Base-by-base conservation (phyloP, 2,329 filamentous ascomycete species). In the Onygenales sp. region DNA sequence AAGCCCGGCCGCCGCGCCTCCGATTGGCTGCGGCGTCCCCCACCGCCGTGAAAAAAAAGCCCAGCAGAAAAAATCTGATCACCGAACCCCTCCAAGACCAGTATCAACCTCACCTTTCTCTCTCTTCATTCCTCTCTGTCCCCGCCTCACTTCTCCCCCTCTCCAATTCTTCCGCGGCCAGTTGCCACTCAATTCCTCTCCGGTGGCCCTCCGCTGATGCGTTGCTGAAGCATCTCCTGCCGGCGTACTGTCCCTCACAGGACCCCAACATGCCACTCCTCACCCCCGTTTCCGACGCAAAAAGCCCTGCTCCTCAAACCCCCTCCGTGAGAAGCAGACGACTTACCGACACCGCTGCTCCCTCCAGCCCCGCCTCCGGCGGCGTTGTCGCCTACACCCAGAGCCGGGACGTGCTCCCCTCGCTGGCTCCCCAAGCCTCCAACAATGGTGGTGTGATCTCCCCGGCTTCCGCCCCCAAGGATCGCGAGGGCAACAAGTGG, bases 381-480 rank as follows among this genome's bases (percentile, higher is more conserved):
- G 70, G 71, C 55, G 63, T 65, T 51, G 70, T 72, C 51, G 68
- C 67, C 47, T 66, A 70, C 58, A 62, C 61, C 39, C 61, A 67
- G 53, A 63, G 60, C 51, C 64, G 54, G 53, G 64, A 69, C 56
- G 58, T 64, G 54, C 64, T 65, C 21, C 57, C 65, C 45, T 59
- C 65, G 40, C 63, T 63, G 47, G 64, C 67, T 36, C 46, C 59
- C 46, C 52, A 52, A 57, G 63, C 62, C 10, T 56, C 63, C 43
- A 54, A 55, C 57, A 67, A 61, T 59, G 67, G 65, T 40, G 60
- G 69, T 52, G 57, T 74, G 54, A 71, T 73, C 45, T 72, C 77
- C 47, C 84, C 85, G 47, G 83, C 85, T 58, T 79, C 83, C 59
- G 79, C 83, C 62, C 80, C 79, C 63, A 74, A 82, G 58, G 70